Base-by-base conservation (phyloP, 208 protist genomes). In the Trypanosoma lewisi region DNA sequence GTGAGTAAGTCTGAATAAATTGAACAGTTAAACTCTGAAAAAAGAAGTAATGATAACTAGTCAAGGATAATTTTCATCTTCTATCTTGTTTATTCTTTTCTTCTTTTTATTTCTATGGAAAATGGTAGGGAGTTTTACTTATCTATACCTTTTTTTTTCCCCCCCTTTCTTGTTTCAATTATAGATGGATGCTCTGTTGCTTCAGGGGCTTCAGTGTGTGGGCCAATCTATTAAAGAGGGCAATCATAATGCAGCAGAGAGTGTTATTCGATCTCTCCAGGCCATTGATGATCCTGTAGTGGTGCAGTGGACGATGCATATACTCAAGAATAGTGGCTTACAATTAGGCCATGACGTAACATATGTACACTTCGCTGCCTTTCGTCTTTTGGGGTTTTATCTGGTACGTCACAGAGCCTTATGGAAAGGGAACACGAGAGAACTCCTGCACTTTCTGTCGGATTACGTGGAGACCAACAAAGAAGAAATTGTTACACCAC, bases 291-390 rank as follows among this genome's bases (percentile, higher is more conserved):
- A 80, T 12, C 49, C 55, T 7, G 34, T 36, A 31, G 37, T 25
- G 16, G 6, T 52, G 2, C 39, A 45, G 34, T 41, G 31, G 31
- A 73, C 42, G 27, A 49, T 61, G 9, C 55, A 62, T 14, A 47
- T 80, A n/a, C 68, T 93, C 23, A 63, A 78, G 14, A 51, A 42
- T 11, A 67, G 60, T 2, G 39, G 69, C 36, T 44, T 59, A 31
- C 47, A 55, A 11, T 49, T 81, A 14, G 55, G 37, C 6, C 33
- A 31, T 11, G 64, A 75, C 14, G 42, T 50, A 28, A 33, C 39
- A 12, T 94, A 90, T 50, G 55, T 80, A 17, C 82, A 85, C 51
- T 94, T 94, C 52, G 67, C 83, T 0, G 67, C 82, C 0, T 66
- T 94, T 36, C 81, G 85, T 28, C 63, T 91, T n/a, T 55, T 91